Base-by-base conservation (phyloP, 139 green algal species). In the Auxenochlorella pyrenoidosa region DNA sequence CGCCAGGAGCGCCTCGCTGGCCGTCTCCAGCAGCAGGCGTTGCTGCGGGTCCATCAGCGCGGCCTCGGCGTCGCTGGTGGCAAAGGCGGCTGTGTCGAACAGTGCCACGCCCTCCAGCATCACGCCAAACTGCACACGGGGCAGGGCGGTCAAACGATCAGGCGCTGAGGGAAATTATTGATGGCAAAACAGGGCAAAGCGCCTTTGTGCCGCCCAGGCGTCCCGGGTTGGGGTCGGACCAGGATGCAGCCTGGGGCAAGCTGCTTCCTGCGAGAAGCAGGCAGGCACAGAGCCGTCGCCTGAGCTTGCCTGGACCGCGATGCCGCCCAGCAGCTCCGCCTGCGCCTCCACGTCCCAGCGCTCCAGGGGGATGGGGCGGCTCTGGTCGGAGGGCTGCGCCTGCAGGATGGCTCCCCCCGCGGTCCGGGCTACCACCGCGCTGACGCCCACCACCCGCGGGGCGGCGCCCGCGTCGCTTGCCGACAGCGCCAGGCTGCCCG, bases 1-100 rank as follows among this genome's bases (percentile, higher is more conserved):
- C 13, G 73, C 47, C 41, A 86, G 83, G 70, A 90, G 30, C 21
- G 88, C 91, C 38, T 93, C 73, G 24, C 80, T 88, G 30, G 88
- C 87, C n/a, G 79, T 87, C 47, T 94, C 87, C 76, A 97, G 87
- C 79, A 98, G 88, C 71, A 97, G 71, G 12, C 95, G 92, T 89
- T 98, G 95, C 88, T 98, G 95, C 10, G 95, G 94, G 89, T 98
- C 95, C 92, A 98, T 95, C 6, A 92, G 87, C 8, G 70, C 82
- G 0, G 95, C 90, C 84, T 98, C 95, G 12, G 90, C 79, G 1
- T 90, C 88, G 0, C 82, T 75, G 41, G 90, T 58, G 70, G 76
- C 79, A 72, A 93, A 79, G n/a, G 76, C 78, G 2, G 70, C 70
- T 12, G 84, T 73, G 81, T 97, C 95, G 88, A 96, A 97, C 28